Evolutionary conservation across 2,329 filamentous ascomycete genomes (phyloP), one percentile per base, ranked within the genome.

Genomic region (Sclerotinia trifoliorum): DNA sequence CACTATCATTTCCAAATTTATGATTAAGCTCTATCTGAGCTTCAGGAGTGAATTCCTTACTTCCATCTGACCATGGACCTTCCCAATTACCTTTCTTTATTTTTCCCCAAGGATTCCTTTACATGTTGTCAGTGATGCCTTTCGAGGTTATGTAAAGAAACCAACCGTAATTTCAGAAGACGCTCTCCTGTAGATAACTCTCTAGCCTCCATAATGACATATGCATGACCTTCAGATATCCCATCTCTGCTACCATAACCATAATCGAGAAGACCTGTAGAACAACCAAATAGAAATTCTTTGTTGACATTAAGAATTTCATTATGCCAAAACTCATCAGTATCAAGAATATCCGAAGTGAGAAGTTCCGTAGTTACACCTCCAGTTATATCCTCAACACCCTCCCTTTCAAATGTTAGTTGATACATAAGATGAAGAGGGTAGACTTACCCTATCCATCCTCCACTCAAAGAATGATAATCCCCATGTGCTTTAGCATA

Each of bases 401-500:
- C 85, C 72, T 87, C 85, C 21, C 73, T 74, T 29, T 29, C 2
- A 46, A 26, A n/a, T 19, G 35, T 71, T 68, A 71, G 68, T 55
- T 44, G n/a, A n/a, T 46, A 17, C 13, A 29, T 35, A n/a, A 48
- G 51, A 67, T 11, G 19, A 29, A 21, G 39, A 5, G 42, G 24
- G 29, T 42, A 15, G 1, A 24, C 58, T 49, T 73, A 71, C 24
- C 85, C 75, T 58, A 72, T 74, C 77, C 89, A 93, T 0, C 91
- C 91, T 17, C 91, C 90, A 46, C 90, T 84, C 39, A 96, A 89
- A 1, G 89, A 85, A 29, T 84, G 86, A 74, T 90, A 96, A 75
- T 95, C 92, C 26, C 91, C 91, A 73, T 95, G 92, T 0, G 90
- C 90, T 78, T 95, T 95, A 24, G 92, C 91, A 75, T 92, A 94